Base-by-base conservation (phyloP, 176 grass and related monocot species). In the Oryza punctata region DNA sequence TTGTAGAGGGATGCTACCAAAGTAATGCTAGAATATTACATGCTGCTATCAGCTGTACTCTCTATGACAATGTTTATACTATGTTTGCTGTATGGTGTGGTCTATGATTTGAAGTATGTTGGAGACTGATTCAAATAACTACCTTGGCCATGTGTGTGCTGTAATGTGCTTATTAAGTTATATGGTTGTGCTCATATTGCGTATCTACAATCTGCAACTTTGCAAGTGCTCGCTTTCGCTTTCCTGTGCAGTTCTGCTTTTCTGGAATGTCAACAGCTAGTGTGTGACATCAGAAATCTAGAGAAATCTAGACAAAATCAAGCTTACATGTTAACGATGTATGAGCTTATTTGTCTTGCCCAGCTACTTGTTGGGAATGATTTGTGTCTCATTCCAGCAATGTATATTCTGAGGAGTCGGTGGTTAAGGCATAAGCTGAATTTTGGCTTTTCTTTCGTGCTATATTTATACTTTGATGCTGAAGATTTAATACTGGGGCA, bases 111-210 rank as follows among this genome's bases (percentile, higher is more conserved):
- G 84, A 78, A 83, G 37, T 24, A 75, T 52, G 79, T 10, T 75
- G 61, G 79, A 83, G 75, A 75, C 84, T 30, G 61, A 29, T 78
- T 50, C 40, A 90, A 90, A 90, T 86, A 90, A 87, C 52, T 44
- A 49, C 84, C 84, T 70, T 79, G 61, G 69, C 50, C 54, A 77
- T 87, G 86, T 79, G 59, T 23, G 23, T 26, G 19, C 14, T 82
- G 61, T 75, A 79, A 24, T 86, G 41, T 86, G 47, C 63, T 54
- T 82, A 23, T 70, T 72, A 81, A 85, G 54, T 61, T 77, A 82
- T 30, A 66, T 72, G 13, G n/a, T 83, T 21, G 57, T 73, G 43
- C 57, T 65, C 82, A 47, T 75, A 78, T 63, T 67, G 61, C 75
- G 73, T 47, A 16, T 67, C 37, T 72, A 61, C 9, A 65, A 7